Percentiles rank a stretch among this genome's conserved stretches.
Evolutionary conservation across 257 asterid species (phyloP).

Genomic region (Catharanthus roseus): DNA sequence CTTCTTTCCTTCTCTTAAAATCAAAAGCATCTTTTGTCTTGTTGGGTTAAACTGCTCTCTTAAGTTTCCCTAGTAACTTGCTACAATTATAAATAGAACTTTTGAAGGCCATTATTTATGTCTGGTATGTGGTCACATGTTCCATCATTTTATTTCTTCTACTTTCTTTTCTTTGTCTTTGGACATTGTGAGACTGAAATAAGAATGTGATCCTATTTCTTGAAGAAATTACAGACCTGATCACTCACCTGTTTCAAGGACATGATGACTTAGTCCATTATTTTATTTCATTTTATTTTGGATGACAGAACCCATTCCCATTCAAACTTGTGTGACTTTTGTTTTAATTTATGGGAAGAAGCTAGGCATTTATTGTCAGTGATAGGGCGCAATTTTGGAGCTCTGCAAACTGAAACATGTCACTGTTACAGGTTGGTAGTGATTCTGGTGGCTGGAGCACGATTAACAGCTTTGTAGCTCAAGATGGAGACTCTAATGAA

Average conservation of each 20-base stretch:
- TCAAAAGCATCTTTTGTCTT: background rate
- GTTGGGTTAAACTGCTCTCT: background rate
- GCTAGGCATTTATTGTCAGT: background rate
- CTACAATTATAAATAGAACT: background rate
- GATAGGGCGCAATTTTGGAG: background rate
- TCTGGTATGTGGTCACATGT: background rate
- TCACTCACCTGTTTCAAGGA: background rate
- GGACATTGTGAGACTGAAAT: background rate
- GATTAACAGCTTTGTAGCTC: conserved; percentile 59
- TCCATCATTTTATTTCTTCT: background rate
- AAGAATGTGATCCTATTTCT: background rate
- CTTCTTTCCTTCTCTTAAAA: background rate
- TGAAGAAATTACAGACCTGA: background rate
- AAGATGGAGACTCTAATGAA: conserved; percentile 44
- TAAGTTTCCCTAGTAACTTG: background rate
- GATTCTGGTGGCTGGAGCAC: conserved; percentile 79
- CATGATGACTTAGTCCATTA: no score
- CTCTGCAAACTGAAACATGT: background rate
- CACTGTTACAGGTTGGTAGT: conserved; percentile 65
- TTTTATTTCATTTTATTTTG: background rate
- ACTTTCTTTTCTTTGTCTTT: no score
- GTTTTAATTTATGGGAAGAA: background rate
- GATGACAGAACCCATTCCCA: background rate
- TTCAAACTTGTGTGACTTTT: background rate
- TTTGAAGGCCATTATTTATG: background rate